Evolutionary conservation across 495 filamentous ascomycete species (phyloP).

Genomic region (Tuber calosporum): DNA sequence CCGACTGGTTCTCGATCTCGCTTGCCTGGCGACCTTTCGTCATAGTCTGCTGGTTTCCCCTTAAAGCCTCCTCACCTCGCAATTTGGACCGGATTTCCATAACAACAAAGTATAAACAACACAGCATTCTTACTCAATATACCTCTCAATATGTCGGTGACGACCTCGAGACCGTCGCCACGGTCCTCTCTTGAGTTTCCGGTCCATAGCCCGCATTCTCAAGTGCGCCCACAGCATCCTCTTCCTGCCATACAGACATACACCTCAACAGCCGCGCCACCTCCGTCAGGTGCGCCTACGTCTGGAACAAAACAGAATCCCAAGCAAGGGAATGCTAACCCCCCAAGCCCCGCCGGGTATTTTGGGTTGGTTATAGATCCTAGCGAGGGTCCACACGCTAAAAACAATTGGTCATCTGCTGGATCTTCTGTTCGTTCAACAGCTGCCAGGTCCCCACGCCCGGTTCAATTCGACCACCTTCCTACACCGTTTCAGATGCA

Average conservation of each 20-base stretch:
- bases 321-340: conserved; percentile 24
- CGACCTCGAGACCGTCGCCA: conserved; percentile 31
- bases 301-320: conserved; percentile 12
- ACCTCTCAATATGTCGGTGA: conserved; percentile 30
- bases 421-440: conserved; percentile 62
- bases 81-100: neutral
- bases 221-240: conserved; percentile 28
- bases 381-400: conserved; percentile 55
- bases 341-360: conserved; percentile 47
- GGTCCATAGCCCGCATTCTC: conserved; percentile 28
- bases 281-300: conserved; percentile 16
- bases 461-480: conserved; percentile 63
- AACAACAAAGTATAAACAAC: neutral
- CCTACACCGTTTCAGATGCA: conserved; percentile 69
- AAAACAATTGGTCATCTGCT: conserved; percentile 65
- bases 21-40: conserved; percentile 28
- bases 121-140: conserved; percentile 2
- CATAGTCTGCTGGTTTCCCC: conserved; percentile 14
- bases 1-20: conserved; percentile 25
- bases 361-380: conserved; percentile 67
- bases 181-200: conserved; percentile 35
- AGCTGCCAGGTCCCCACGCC: conserved; percentile 59
- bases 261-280: conserved; percentile 15
- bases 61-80: conserved; percentile 4
- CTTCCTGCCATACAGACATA: conserved; percentile 23